Conservation (phyloP, 768 basidiomycete species). For the Tylopilus felleus region DNA sequence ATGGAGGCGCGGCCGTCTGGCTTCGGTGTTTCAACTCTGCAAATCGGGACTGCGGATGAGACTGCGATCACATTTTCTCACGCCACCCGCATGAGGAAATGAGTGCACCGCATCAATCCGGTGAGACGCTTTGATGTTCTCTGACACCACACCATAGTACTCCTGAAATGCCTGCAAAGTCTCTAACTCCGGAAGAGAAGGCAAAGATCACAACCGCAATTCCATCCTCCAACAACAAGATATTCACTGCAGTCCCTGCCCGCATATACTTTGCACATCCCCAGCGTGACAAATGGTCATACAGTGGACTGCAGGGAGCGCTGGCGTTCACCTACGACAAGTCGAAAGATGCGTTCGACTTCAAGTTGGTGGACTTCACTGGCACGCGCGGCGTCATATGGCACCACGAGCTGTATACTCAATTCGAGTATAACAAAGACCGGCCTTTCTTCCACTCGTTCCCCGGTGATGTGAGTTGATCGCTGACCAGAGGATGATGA, state of each 20-base stretch:
- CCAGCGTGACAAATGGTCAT: slow-evolving; percentile 73
- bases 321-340: slow-evolving; percentile 69
- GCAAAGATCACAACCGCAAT: slow-evolving; percentile 65
- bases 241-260: slow-evolving; percentile 74
- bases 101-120: not conserved
- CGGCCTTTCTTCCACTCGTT: slow-evolving; percentile 92
- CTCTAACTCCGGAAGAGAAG: slow-evolving; percentile 75
- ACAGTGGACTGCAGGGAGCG: slow-evolving; percentile 84
- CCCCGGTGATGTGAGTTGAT: slow-evolving; percentile 77
- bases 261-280: slow-evolving; percentile 91
- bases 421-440: slow-evolving; percentile 79
- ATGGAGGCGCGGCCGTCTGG: too few relatives aligned
- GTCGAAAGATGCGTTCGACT: slow-evolving; percentile 50
- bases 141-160: not conserved
- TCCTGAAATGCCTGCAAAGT: slow-evolving; percentile 64
- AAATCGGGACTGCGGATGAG: too few relatives aligned
- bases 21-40: too few relatives aligned
- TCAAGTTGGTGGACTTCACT: slow-evolving; percentile 80
- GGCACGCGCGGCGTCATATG: slow-evolving; percentile 88
- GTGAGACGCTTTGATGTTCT: slow-evolving; percentile 3
- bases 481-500: not conserved
- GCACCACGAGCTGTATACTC: slow-evolving; percentile 88
- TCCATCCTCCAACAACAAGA: slow-evolving; percentile 60
- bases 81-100: slow-evolving; percentile 8
- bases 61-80: too few relatives aligned